Conservation (phyloP, 2,329 filamentous ascomycete genomes). For the Metarhizium brunneum region DNA sequence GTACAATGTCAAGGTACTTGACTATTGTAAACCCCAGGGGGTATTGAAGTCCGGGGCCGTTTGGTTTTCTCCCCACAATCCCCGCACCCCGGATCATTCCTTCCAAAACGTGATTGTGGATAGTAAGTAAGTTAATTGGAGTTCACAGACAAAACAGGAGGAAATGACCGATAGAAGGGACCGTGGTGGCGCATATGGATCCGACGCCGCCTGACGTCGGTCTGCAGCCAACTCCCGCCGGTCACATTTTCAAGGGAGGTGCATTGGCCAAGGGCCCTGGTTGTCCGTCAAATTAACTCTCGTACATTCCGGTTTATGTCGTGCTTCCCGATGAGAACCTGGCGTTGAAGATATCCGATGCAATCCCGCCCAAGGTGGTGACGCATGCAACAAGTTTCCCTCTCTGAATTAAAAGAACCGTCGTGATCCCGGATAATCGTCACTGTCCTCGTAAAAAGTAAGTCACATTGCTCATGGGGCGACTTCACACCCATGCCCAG, state of each 20-base stretch:
- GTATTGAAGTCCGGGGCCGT: background rate
- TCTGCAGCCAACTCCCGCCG: background rate
- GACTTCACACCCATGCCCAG: background rate
- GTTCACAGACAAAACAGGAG: background rate
- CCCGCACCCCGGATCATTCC: constrained; percentile 2
- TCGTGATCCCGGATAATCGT: no score
- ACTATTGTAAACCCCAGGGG: no score
- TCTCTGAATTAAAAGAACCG: no score
- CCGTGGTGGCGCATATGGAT: background rate
- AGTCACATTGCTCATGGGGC: no score
- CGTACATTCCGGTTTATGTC: background rate
- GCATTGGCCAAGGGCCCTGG: background rate
- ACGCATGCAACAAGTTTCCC: no score
- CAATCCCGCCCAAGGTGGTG: background rate
- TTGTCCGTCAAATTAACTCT: background rate
- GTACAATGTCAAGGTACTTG: background rate
- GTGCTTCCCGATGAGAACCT: background rate
- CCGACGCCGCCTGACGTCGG: constrained; percentile 1
- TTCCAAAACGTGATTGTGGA: constrained; percentile 1
- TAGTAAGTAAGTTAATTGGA: background rate
- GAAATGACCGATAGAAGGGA: background rate
- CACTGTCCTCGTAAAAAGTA: no score
- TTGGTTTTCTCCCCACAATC: constrained; percentile 5
- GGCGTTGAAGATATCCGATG: background rate
- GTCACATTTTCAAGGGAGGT: background rate